Base-by-base conservation (phyloP, 163 green algal genomes). In the Scenedesmus sp. region DNA sequence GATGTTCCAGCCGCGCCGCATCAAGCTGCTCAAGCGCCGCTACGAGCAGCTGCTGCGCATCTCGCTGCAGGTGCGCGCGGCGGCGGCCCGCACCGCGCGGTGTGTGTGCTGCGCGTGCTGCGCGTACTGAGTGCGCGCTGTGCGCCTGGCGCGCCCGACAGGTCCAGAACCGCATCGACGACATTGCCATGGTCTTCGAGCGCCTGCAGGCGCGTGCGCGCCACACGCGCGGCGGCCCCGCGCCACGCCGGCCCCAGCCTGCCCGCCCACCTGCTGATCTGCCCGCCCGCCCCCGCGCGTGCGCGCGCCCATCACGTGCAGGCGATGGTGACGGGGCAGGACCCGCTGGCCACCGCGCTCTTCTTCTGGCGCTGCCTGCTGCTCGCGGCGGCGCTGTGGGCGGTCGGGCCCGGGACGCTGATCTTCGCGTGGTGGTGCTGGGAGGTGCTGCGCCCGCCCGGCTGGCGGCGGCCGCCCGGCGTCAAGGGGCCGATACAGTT, bases 131-230 rank as follows among this genome's bases (percentile, higher is more conserved):
- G 20, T 33, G n/a, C 53, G 9, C n/a, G n/a, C n/a, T n/a, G n/a
- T 62, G n/a, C n/a, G n/a, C n/a, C n/a, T n/a, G n/a, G 39, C 39
- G 39, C 39, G 39, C 39, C 39, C 6, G 44, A 42, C 74, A 76
- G 64, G 75, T 83, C 1, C 75, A 83, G 44, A 83, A 83, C 64
- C 75, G 75, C 22, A 83, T 83, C n/a, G 75, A 83, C 48, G 75
- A 83, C 64, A 20, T 83, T 0, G 75, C 75, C 54, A 72, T 69
- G 63, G 64, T 44, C 28, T 77, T 76, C n/a, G 75, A 83, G 64
- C 75, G 75, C 42, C 75, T 83, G 29, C 47, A 64, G 13, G 75
- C 75, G 39, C 39, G 39, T 6, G 39, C 39, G 39, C 39, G 39
- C 39, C 10, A 10, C 39, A 47, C 10, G 39, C 39, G n/a, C n/a